These are phyloP conservation scores for Globisporangium polare DNA, from an alignment of 352 stramenopile species.

Conservation along the genomic window DNA sequence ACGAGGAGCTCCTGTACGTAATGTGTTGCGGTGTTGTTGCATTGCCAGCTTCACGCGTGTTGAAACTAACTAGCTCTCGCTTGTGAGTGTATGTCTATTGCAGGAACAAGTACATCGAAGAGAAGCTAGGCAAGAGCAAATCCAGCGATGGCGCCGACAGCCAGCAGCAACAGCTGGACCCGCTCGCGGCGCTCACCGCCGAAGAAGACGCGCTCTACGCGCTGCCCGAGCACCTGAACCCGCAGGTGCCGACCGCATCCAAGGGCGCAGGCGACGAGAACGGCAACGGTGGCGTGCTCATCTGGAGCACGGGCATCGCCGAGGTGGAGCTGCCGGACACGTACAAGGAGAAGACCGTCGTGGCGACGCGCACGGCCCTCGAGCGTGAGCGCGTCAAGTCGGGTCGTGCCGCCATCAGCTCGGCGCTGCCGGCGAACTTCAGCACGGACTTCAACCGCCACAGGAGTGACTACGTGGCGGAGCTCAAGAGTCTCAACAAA, in stretches of 20 bases:
- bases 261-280: constrained; percentile 32
- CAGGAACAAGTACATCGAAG: constrained; percentile 84
- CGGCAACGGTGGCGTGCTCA: constrained; percentile 58
- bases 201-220: constrained; percentile 69
- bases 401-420: constrained; percentile 25
- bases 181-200: constrained; percentile 18
- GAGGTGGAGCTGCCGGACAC: constrained; percentile 66
- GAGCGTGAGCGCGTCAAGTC: constrained; percentile 20
- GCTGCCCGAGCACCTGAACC: constrained; percentile 53
- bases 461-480: constrained; percentile 51
- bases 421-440: constrained; percentile 64
- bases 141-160: background rate
- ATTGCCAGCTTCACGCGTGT: background rate
- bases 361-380: constrained; percentile 47
- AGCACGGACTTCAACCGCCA: constrained; percentile 80
- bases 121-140: constrained; percentile 52
- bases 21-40: background rate
- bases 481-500: constrained; percentile 66
- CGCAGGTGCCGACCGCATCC: constrained; percentile 31
- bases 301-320: constrained; percentile 75
- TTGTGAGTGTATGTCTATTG: background rate
- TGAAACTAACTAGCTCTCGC: background rate
- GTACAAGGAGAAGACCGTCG: constrained; percentile 49
- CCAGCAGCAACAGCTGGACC: background rate
- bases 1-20: constrained; percentile 67